Conservation (phyloP, 805 yeast species). For the Metschnikowia kunwiensis region DNA sequence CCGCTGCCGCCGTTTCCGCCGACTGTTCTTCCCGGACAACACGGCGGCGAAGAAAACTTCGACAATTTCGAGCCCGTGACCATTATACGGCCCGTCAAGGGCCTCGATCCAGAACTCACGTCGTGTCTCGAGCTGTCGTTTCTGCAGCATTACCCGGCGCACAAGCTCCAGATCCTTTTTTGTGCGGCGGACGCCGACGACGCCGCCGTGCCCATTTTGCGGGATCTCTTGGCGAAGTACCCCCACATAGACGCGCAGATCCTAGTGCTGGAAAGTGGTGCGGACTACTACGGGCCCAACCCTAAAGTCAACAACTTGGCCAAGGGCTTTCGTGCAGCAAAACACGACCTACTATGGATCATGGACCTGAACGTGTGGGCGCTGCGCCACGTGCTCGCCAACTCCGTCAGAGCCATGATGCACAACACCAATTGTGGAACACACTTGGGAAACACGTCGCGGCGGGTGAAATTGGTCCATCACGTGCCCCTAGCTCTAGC, state of each 20-base stretch:
- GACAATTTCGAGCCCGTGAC: slow-evolving; percentile 49
- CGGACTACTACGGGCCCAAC: slow-evolving; percentile 69
- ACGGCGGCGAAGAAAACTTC: background rate
- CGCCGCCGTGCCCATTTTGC: slow-evolving; percentile 59
- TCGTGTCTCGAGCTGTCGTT: slow-evolving; percentile 67
- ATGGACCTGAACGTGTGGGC: slow-evolving; percentile 86
- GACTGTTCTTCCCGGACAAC: background rate
- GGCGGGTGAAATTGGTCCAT: slow-evolving; percentile 67
- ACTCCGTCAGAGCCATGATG: slow-evolving; percentile 56
- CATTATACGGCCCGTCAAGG: slow-evolving; percentile 78
- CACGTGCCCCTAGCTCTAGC: slow-evolving; percentile 70
- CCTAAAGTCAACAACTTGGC: slow-evolving; percentile 86
- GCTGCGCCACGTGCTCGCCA: slow-evolving; percentile 55
- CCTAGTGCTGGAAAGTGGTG: slow-evolving; percentile 44
- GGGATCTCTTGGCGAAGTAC: slow-evolving; percentile 47
- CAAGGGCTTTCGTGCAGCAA: slow-evolving; percentile 71
- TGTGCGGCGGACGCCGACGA: slow-evolving; percentile 68
- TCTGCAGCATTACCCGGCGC: slow-evolving; percentile 60
- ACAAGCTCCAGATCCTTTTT: slow-evolving; percentile 64
- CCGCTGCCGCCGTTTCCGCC: slow-evolving; percentile 16
- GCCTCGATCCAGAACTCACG: slow-evolving; percentile 72
- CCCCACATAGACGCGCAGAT: slow-evolving; percentile 58
- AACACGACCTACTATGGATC: slow-evolving; percentile 76
- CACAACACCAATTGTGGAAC: slow-evolving; percentile 53
- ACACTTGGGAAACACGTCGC: slow-evolving; percentile 19